Evolutionary conservation across 208 protist genomes (phyloP).

Genomic region (Balamuthia mandrillaris): DNA sequence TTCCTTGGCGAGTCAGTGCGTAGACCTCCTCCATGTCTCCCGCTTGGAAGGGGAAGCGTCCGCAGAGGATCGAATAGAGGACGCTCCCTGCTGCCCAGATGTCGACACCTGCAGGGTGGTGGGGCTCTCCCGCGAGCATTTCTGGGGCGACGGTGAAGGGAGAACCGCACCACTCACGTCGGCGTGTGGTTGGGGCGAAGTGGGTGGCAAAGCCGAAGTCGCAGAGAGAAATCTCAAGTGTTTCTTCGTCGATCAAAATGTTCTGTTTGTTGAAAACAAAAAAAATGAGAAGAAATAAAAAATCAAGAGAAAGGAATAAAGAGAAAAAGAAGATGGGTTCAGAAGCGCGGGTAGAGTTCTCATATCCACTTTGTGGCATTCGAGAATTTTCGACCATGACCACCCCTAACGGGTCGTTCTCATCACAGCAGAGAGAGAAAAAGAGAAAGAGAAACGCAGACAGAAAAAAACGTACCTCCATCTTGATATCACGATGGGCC

Average conservation of each 20-base stretch:
- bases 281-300: not conserved
- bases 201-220: not conserved
- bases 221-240: not conserved
- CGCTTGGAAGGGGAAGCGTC: conserved; percentile 15
- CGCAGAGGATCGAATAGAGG: conserved; percentile 1
- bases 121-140: not conserved
- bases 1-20: not conserved
- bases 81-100: conserved; percentile 3
- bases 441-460: no score
- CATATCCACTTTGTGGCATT: no score
- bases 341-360: not conserved
- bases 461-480: not conserved
- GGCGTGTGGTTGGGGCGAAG: not conserved
- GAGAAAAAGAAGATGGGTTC: not conserved
- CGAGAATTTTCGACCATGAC: no score
- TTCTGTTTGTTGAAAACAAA: not conserved
- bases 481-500: not conserved
- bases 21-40: conserved; percentile 4
- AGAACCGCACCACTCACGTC: not conserved
- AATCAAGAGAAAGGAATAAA: not conserved
- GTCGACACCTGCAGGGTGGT: not conserved
- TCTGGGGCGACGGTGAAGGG: not conserved
- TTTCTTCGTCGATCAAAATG: not conserved
- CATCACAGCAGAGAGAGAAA: no score
- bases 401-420: no score